Conservation (phyloP, 116 monocot genomes). For the Dioscorea cayenensis region DNA sequence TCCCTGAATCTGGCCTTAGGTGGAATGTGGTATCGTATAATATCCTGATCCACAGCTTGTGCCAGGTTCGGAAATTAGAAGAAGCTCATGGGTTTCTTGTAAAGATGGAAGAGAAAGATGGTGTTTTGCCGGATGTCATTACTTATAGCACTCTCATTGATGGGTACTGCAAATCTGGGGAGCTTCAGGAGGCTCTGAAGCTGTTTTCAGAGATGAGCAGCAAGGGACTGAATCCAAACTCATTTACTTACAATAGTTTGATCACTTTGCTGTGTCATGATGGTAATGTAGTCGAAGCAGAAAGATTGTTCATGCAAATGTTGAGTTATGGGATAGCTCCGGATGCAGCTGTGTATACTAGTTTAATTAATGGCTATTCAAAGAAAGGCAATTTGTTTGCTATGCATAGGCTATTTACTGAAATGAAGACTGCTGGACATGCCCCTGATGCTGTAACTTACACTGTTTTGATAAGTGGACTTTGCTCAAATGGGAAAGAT, state of each 20-base stretch:
- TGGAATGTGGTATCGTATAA: slow-evolving; percentile 64
- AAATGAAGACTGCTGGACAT: slow-evolving; percentile 46
- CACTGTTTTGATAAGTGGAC: slow-evolving; percentile 60
- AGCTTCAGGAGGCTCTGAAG: slow-evolving; percentile 36
- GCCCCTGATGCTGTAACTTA: slow-evolving; percentile 60
- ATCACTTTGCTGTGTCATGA: slow-evolving; percentile 43
- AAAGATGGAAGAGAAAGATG: slow-evolving; percentile 29
- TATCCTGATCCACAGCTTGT: slow-evolving; percentile 53
- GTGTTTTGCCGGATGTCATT: slow-evolving; percentile 49
- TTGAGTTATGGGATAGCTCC: slow-evolving; percentile 31
- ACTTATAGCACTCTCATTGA: slow-evolving; percentile 77
- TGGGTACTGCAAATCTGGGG: slow-evolving; percentile 49
- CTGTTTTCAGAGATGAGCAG: slow-evolving; percentile 57
- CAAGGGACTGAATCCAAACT: slow-evolving; percentile 58
- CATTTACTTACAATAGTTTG: slow-evolving; percentile 67
- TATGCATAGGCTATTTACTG: slow-evolving; percentile 29
- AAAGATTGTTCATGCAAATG: slow-evolving; percentile 52
- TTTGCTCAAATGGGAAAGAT: slow-evolving; percentile 50
- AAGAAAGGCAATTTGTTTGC: slow-evolving; percentile 35
- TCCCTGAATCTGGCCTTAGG: slow-evolving; percentile 22
- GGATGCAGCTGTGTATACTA: slow-evolving; percentile 70
- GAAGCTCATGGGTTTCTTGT: slow-evolving; percentile 48
- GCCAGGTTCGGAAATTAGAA: slow-evolving; percentile 23
- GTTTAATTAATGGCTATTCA: slow-evolving; percentile 60
- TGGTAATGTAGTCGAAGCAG: slow-evolving; percentile 46